phyloP scores from a whole-genome alignment of 83 land plant species.

The Picea abies region DNA sequence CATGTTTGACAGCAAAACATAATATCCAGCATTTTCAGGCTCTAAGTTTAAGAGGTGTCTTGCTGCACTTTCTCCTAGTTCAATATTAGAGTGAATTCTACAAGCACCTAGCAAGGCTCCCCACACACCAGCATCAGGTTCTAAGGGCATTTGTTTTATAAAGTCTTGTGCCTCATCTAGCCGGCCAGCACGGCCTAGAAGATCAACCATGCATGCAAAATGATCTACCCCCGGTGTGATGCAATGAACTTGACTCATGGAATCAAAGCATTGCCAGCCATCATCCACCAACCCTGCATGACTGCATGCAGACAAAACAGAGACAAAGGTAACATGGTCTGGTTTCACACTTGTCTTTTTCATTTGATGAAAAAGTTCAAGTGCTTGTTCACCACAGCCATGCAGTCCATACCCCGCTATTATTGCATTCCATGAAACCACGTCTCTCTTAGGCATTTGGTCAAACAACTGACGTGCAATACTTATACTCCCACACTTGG shows the following conservation, averaged over 20 bases:
- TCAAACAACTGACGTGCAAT: constrained; percentile 22
- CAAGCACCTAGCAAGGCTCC: constrained; percentile 47
- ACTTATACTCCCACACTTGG: constrained; percentile 2
- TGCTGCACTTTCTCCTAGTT: constrained; percentile 24
- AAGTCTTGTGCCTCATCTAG: constrained; percentile 34
- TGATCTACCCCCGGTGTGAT: constrained; percentile 40
- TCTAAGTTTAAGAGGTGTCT: neutral
- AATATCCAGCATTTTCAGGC: neutral
- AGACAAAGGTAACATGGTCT: neutral
- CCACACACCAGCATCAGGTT: constrained; percentile 35
- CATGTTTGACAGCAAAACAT: constrained; percentile 16
- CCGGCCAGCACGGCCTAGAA: constrained; percentile 42
- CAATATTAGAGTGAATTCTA: constrained; percentile 26
- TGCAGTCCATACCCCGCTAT: constrained; percentile 11
- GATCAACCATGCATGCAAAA: constrained; percentile 47
- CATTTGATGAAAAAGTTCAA: neutral
- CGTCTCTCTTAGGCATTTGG: neutral
- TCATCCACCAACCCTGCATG: constrained; percentile 46
- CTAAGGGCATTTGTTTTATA: constrained; percentile 37
- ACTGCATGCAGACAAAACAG: constrained; percentile 10
- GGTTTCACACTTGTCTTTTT: neutral
- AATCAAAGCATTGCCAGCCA: constrained; percentile 35
- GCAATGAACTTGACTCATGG: constrained; percentile 33
- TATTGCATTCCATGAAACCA: constrained; percentile 9
- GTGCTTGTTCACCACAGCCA: neutral